A percentile compares a stretch with the other conserved stretches of the same genome.
phyloP scores from a whole-genome alignment of 2,329 filamentous ascomycete genomes.

The Monosporascus sp. region DNA sequence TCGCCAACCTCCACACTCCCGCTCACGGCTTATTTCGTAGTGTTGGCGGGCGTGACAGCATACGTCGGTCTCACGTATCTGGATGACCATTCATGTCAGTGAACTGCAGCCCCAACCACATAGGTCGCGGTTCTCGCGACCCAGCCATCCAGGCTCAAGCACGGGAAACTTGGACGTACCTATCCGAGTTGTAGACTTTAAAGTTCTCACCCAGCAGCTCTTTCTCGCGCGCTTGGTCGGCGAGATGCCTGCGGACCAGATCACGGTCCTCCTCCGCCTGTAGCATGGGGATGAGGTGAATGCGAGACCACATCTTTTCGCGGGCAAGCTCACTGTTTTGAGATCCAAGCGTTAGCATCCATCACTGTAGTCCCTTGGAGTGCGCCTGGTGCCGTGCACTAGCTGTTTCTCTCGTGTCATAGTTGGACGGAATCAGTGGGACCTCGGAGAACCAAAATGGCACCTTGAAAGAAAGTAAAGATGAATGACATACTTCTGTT shows the following conservation, averaged over 20 bases:
- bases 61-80: slow-evolving; percentile 81
- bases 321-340: slow-evolving; percentile 74
- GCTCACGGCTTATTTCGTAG: slow-evolving; percentile 45
- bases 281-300: slow-evolving; percentile 87
- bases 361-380: too few species aligned
- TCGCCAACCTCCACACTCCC: too few species aligned
- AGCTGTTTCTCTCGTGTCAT: too few species aligned
- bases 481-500: slow-evolving; percentile 70
- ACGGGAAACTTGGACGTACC: slow-evolving; percentile 49
- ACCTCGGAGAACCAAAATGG: too few species aligned
- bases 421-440: too few species aligned
- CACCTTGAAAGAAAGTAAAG: neutral
- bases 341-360: too few species aligned
- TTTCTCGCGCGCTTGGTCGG: slow-evolving; percentile 86
- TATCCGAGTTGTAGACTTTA: slow-evolving; percentile 82
- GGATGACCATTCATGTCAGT: slow-evolving; percentile 7
- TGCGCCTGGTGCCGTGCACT: too few species aligned
- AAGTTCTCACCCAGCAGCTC: slow-evolving; percentile 78
- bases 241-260: slow-evolving; percentile 78
- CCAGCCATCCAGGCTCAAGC: neutral
- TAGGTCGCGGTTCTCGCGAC: neutral
- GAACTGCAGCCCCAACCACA: neutral
- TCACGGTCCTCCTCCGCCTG: slow-evolving; percentile 97
- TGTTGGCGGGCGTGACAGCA: slow-evolving; percentile 61
- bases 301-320: slow-evolving; percentile 97